Base-by-base conservation (phyloP, 2,329 filamentous ascomycete species). In the Coleophoma cylindrospora region DNA sequence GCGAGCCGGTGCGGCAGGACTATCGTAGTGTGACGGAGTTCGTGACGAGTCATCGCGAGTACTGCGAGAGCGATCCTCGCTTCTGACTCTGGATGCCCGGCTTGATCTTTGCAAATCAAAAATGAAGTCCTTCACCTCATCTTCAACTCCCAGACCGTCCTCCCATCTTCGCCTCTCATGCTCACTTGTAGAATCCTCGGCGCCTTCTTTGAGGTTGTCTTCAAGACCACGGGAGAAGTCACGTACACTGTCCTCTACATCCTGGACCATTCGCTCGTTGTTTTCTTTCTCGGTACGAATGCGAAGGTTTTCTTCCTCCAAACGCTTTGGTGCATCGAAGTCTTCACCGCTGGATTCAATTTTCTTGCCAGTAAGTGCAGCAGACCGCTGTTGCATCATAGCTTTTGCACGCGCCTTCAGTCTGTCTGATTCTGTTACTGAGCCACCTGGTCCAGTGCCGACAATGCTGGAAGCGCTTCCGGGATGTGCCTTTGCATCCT, bases 371-470 rank as follows among this genome's bases (percentile, higher is more conserved):
- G 91, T 90, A 55, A 99, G 73, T 15, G 94, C 92, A 50, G 94
- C 94, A 58, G 94, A 91, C 52, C 94, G 87, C 63, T 96, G 91
- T 71, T 97, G 92, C 94, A 99, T 99, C 84, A 96, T 95, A 37
- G 92, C 92, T 71, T 91, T 95, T 33, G 94, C 92, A 59, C 91
- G 84, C 34, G 94, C 94, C 74, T 96, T 97, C 58, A 97, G 81
- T 48, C 92, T 84, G 70, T 99, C 94, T 3, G 90, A 87, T 69
- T 99, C 94, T 0, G 94, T 99, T 40, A 99, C 83, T 41, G 83
- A 73, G 47, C 94, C 94, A 40, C 92, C 92, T 51, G 91, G 92
- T 10, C 94, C 94, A 54, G 92, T 97, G 43, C 94, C 94, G 52
- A 97, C 82, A 55, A 99, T 90, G 32, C 84, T 79, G 17, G 87